Conservation (phyloP, 2,329 filamentous ascomycete genomes). For the Corinectria fuckeliana region DNA sequence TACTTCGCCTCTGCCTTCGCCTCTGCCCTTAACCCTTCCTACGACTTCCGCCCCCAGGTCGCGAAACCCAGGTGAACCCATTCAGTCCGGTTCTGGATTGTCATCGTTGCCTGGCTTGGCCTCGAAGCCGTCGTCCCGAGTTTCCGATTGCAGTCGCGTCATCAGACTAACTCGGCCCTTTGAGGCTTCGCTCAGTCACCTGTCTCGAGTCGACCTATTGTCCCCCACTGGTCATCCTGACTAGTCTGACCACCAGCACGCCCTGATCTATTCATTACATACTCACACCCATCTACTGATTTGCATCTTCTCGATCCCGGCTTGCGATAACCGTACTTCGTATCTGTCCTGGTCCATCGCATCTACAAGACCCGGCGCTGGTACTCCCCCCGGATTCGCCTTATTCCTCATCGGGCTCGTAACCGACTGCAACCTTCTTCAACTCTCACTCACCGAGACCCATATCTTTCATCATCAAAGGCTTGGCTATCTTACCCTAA, state of each 20-base stretch:
- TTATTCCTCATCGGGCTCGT: conserved; percentile 27
- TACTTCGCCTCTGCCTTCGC: background rate
- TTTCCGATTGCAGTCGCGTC: conserved; percentile 31
- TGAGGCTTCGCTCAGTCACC: conserved; percentile 28
- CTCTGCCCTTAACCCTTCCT: background rate
- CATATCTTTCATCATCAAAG: conserved; percentile 17
- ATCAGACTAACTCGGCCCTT: conserved; percentile 31
- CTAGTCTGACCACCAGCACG: conserved; percentile 29
- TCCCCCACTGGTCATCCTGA: conserved; percentile 28
- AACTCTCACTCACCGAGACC: conserved; percentile 20
- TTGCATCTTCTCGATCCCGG: conserved; percentile 7
- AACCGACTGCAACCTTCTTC: conserved; percentile 27
- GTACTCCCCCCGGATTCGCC: conserved; percentile 34
- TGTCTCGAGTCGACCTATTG: conserved; percentile 27
- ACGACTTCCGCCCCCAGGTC: background rate
- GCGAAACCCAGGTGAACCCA: conserved; percentile 1
- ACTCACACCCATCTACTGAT: conserved; percentile 8
- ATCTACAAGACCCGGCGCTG: conserved; percentile 32
- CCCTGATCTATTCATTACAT: conserved; percentile 26
- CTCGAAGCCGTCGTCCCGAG: conserved; percentile 23
- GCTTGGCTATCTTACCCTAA: conserved; percentile 10
- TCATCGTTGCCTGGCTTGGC: conserved; percentile 3
- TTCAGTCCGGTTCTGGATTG: background rate
- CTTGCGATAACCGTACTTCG: conserved; percentile 9
- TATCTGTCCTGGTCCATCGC: conserved; percentile 20